Percentiles rank a stretch among this genome's conserved stretches.
Evolutionary conservation across 192 early-diverging fungal genomes (phyloP).

Genomic region (Coemansia sp.): DNA sequence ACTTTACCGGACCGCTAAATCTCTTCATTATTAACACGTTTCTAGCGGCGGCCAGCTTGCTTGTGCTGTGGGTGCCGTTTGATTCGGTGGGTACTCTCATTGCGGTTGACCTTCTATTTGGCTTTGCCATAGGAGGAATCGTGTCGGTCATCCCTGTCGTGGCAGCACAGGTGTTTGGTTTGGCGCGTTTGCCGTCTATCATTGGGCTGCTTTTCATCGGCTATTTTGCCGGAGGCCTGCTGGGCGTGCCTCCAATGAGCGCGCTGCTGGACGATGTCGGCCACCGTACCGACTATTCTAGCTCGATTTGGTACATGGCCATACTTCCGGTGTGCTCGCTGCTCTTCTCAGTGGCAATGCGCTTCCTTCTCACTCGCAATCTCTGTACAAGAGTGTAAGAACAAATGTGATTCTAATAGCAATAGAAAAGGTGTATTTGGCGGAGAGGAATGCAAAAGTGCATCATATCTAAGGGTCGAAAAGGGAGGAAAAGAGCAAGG

Average conservation of each 20-base stretch:
- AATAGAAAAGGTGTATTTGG: background rate
- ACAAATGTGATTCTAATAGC: background rate
- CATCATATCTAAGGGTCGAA: slow-evolving; percentile 1
- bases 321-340: slow-evolving; percentile 43
- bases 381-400: slow-evolving; percentile 17
- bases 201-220: slow-evolving; percentile 47
- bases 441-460: background rate
- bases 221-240: slow-evolving; percentile 41
- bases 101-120: slow-evolving; percentile 38
- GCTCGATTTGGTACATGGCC: slow-evolving; percentile 49
- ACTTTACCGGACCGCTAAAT: slow-evolving; percentile 41
- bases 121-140: slow-evolving; percentile 45
- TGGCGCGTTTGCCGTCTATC: slow-evolving; percentile 45
- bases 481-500: background rate
- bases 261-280: slow-evolving; percentile 47
- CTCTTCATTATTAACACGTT: slow-evolving; percentile 31
- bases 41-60: slow-evolving; percentile 27
- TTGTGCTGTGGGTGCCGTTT: slow-evolving; percentile 51
- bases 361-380: slow-evolving; percentile 31
- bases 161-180: slow-evolving; percentile 42
- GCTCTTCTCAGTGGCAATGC: slow-evolving; percentile 32
- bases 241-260: slow-evolving; percentile 50
- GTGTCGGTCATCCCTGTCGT: slow-evolving; percentile 51
- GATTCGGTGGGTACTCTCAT: slow-evolving; percentile 29
- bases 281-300: slow-evolving; percentile 43